phyloP scores from a whole-genome alignment of 2,329 filamentous ascomycete genomes.

The Penicillium sp. region DNA sequence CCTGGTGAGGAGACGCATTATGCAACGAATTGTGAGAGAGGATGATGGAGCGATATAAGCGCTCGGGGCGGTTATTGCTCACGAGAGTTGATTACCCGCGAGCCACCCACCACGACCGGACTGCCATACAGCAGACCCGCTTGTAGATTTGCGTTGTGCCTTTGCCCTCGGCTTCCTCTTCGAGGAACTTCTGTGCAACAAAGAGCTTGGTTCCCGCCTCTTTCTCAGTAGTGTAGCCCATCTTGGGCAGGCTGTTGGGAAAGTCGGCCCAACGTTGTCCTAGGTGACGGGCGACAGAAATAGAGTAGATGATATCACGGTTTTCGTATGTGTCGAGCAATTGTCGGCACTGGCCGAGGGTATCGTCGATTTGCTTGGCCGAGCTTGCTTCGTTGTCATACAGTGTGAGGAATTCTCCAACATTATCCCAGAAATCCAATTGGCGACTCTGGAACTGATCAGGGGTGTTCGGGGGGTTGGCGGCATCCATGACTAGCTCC shows the following conservation, averaged over 20 bases:
- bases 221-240: slow-evolving; percentile 63
- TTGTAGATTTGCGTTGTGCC: slow-evolving; percentile 73
- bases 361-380: slow-evolving; percentile 62
- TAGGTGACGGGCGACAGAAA: slow-evolving; percentile 75
- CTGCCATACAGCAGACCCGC: slow-evolving; percentile 66
- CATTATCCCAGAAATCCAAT: slow-evolving; percentile 76
- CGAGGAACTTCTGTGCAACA: slow-evolving; percentile 68
- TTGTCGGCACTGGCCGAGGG: slow-evolving; percentile 64
- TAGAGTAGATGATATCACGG: slow-evolving; percentile 84
- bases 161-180: slow-evolving; percentile 63
- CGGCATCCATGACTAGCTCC: slow-evolving; percentile 42
- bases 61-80: background rate
- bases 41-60: background rate
- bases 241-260: slow-evolving; percentile 55
- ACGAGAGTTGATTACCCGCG: slow-evolving; percentile 29
- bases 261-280: slow-evolving; percentile 64
- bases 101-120: slow-evolving; percentile 55
- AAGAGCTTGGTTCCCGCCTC: slow-evolving; percentile 66
- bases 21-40: slow-evolving; percentile 7
- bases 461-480: slow-evolving; percentile 38
- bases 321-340: slow-evolving; percentile 80
- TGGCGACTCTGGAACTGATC: slow-evolving; percentile 61
- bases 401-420: slow-evolving; percentile 70
- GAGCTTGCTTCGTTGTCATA: slow-evolving; percentile 58
- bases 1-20: slow-evolving; percentile 1